Base-by-base conservation (phyloP, 106 monocot species). In the Apostasia ramifera region DNA sequence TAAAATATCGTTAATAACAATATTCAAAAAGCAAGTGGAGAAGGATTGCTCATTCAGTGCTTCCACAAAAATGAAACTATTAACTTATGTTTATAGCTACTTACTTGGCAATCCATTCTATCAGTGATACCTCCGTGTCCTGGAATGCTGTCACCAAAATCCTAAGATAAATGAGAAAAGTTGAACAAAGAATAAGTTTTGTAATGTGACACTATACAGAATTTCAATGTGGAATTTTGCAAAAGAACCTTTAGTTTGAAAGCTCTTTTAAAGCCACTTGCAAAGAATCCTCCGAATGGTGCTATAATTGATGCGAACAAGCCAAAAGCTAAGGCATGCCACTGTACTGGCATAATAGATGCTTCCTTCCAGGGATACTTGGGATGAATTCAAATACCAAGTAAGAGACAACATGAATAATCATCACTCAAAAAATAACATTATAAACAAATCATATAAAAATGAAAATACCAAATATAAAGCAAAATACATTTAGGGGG, bases 121-220 rank as follows among this genome's bases (percentile, higher is more conserved):
- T 97, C 92, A 63, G 97, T 98, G 46, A 97, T 97, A 59, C 97
- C 97, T 63, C 97, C 97, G 87, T 97, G 97, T 65, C 97, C 97
- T 43, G 97, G 97, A 70, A 98, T 98, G 74, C 97, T 98, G 61
- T 98, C 97, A 71, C 97, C 97, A 77, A 98, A 98, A 75, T 98
- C 97, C 97, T 98, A 73, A 26, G 26, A 26, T 26, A 26, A 26
- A 26, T 26, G 26, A 26, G 26, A 26, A 26, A 26, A 26, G 26
- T 26, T 26, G 26, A 26, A 26, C 26, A 26, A 26, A 26, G 26
- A 26, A 26, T 26, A 26, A 26, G 26, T 26, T 26, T 26, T 26
- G 26, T 26, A 26, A 26, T 26, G 26, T 26, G 26, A 26, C 26
- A 26, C 26, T 26, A 26, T 26, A 1, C 41, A 45, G 11, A 15